These are phyloP conservation scores for Leucosporidium scottii DNA, from an alignment of 768 basidiomycete genomes.

Conservation along the genomic window DNA sequence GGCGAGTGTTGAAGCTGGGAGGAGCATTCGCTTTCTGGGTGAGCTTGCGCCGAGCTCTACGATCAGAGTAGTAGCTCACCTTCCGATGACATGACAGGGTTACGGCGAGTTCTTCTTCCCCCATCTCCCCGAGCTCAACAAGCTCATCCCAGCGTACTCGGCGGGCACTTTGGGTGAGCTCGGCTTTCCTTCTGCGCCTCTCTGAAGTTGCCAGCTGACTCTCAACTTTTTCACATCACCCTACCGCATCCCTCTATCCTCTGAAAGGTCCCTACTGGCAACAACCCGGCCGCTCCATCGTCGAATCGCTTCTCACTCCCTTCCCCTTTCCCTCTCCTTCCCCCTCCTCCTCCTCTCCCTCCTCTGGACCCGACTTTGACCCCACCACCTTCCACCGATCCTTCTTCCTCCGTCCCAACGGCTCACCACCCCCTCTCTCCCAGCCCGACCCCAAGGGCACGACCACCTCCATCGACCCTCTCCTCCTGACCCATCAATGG, in stretches of 20 bases:
- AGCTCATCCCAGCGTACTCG: constrained; percentile 57
- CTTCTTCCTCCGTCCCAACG: constrained; percentile 16
- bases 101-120: constrained; percentile 69
- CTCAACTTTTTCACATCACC: too few species aligned
- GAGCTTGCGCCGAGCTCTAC: constrained; percentile 22
- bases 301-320: constrained; percentile 62
- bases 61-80: not conserved
- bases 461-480: not conserved
- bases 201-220: not conserved
- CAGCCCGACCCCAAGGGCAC: not conserved
- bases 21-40: constrained; percentile 74
- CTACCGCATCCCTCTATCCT: not conserved
- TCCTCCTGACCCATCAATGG: constrained; percentile 14
- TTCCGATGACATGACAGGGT: constrained; percentile 37
- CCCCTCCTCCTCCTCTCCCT: not conserved
- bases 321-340: constrained; percentile 47
- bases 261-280: constrained; percentile 66
- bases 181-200: constrained; percentile 4
- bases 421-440: not conserved
- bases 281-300: constrained; percentile 67
- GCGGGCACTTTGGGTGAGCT: constrained; percentile 47
- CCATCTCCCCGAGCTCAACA: constrained; percentile 53
- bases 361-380: constrained; percentile 2
- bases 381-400: constrained; percentile 1
- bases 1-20: constrained; percentile 54